Conservation (phyloP, 2,329 filamentous ascomycete genomes). For the Aspergillus pseudoglaucus region DNA sequence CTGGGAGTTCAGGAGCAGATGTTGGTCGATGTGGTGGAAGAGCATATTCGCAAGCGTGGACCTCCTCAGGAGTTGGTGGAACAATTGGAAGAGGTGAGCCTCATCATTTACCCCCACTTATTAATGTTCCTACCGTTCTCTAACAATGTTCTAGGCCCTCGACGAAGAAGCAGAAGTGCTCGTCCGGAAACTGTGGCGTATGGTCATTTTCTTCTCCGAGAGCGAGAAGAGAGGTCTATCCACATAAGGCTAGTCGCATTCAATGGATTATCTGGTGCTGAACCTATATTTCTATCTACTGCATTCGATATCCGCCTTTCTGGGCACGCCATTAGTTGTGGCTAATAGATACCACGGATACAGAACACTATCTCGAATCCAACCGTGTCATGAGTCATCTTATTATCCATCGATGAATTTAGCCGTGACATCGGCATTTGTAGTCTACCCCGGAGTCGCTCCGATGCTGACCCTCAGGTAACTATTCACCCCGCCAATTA, state of each 20-base stretch:
- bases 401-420: too few relatives aligned
- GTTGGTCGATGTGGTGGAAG: conserved; percentile 85
- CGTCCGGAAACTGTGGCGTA: conserved; percentile 95
- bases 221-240: conserved; percentile 84
- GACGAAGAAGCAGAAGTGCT: conserved; percentile 92
- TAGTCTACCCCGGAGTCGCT: too few relatives aligned
- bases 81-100: conserved; percentile 72
- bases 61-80: conserved; percentile 74
- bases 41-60: conserved; percentile 70
- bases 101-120: background rate
- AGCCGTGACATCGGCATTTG: too few relatives aligned
- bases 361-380: background rate
- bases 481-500: too few relatives aligned
- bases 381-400: background rate
- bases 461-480: too few relatives aligned
- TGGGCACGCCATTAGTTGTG: background rate
- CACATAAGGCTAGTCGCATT: conserved; percentile 43
- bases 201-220: conserved; percentile 97
- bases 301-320: background rate
- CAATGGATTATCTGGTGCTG: background rate
- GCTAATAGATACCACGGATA: background rate
- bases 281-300: background rate
- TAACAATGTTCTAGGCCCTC: conserved; percentile 57
- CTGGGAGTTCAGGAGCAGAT: conserved; percentile 94
- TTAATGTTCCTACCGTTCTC: background rate